phyloP scores from a whole-genome alignment of 768 basidiomycete genomes.

The Boletus eberwhitei region DNA sequence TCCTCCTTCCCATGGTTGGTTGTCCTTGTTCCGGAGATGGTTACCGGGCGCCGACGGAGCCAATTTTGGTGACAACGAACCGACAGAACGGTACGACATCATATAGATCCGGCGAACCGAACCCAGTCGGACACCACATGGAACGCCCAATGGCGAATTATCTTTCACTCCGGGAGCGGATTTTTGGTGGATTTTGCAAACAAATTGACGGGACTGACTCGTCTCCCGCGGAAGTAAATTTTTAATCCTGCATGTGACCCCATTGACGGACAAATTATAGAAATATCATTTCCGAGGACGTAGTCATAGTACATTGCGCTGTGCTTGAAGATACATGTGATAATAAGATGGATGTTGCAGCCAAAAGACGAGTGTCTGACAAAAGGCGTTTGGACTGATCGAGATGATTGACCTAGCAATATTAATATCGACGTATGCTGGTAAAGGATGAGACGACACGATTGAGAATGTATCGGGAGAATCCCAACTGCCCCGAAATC shows the following conservation, averaged over 20 bases:
- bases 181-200: constrained; percentile 10
- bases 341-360: not conserved
- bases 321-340: not conserved
- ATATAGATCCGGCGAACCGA: constrained; percentile 13
- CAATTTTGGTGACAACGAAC: constrained; percentile 15
- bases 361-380: not conserved
- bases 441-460: not conserved
- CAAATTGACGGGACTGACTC: not conserved
- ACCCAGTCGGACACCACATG: constrained; percentile 5
- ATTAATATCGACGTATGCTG: not conserved
- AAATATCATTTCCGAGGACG: constrained; percentile 16
- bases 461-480: not conserved
- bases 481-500: not conserved
- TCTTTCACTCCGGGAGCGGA: constrained; percentile 2
- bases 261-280: not conserved
- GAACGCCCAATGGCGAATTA: constrained; percentile 4
- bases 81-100: constrained; percentile 20
- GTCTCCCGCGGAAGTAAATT: constrained; percentile 9
- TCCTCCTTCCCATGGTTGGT: constrained; percentile 8
- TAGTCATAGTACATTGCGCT: not conserved
- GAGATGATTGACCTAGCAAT: not conserved
- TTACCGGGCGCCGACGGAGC: constrained; percentile 2
- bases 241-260: constrained; percentile 2
- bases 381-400: not conserved
- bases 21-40: constrained; percentile 19